Percentiles rank a stretch among this genome's conserved stretches.
Conservation (phyloP, 73 alveolate genomes). For the Paramecium sonneborni region DNA sequence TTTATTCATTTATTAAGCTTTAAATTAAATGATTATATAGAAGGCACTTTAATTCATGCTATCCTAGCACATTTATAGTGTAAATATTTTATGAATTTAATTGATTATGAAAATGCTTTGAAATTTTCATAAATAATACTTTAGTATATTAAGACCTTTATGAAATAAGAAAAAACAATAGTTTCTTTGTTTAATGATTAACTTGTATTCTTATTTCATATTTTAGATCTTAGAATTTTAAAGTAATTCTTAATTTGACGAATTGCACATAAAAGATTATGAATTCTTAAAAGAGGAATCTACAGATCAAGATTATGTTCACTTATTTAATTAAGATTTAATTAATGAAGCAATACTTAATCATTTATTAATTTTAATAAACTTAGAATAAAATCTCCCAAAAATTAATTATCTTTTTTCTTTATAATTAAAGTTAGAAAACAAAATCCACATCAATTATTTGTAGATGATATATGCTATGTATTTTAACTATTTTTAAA, state of each 20-base stretch:
- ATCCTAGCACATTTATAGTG: not conserved
- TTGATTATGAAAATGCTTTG: not conserved
- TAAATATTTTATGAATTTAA: not conserved
- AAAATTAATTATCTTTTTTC: not conserved
- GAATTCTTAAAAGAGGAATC: not conserved
- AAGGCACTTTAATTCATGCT: slow-evolving; percentile 14
- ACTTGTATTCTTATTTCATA: not conserved
- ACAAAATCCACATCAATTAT: not conserved
- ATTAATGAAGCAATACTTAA: slow-evolving; percentile 10
- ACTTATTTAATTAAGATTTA: not conserved
- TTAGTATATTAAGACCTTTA: not conserved
- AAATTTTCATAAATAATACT: not conserved
- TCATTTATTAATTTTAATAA: not conserved
- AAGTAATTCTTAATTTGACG: not conserved
- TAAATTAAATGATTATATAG: not conserved
- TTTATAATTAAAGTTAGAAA: not conserved
- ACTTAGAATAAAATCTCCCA: not conserved
- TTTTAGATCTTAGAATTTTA: not conserved
- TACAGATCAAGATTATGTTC: not conserved
- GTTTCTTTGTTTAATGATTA: not conserved
- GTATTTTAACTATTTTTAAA: not conserved
- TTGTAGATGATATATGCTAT: not conserved
- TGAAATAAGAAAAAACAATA: not conserved
- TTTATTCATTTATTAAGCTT: not conserved
- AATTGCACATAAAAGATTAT: not conserved